Evolutionary conservation across 208 protist genomes (phyloP).

Genomic region (Hexamita inflata): DNA sequence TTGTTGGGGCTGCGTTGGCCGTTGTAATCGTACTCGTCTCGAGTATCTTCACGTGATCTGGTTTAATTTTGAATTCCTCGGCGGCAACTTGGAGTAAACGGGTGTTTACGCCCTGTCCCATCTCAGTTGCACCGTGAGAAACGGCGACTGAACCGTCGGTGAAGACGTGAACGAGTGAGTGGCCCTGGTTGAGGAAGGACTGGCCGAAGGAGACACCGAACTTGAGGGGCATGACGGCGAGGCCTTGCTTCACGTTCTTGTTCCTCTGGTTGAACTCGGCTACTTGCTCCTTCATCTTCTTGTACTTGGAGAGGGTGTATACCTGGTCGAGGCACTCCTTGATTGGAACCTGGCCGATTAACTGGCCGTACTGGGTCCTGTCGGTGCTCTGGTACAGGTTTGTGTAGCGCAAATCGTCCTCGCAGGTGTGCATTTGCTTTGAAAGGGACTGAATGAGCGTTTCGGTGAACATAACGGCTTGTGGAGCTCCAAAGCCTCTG

Average conservation of each 20-base stretch:
- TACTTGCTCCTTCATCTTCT: slow-evolving; percentile 24
- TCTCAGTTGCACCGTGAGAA: slow-evolving; percentile 50
- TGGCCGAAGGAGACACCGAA: slow-evolving; percentile 62
- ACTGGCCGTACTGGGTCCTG: slow-evolving; percentile 2
- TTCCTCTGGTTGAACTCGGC: slow-evolving; percentile 56
- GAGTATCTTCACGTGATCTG: slow-evolving; percentile 3
- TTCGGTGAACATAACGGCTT: slow-evolving; percentile 3
- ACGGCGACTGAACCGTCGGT: slow-evolving; percentile 49
- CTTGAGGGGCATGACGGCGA: slow-evolving; percentile 59
- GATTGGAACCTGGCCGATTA: neutral
- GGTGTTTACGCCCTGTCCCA: slow-evolving; percentile 43
- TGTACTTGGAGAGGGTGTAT: too few relatives aligned
- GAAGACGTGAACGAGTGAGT: slow-evolving; percentile 52
- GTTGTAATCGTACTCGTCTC: slow-evolving; percentile 25
- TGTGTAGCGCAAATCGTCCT: slow-evolving; percentile 1
- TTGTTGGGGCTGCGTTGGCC: slow-evolving; percentile 26
- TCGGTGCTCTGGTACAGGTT: neutral
- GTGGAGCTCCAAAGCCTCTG: slow-evolving; percentile 31
- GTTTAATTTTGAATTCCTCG: neutral
- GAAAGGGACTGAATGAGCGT: neutral
- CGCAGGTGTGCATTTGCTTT: neutral
- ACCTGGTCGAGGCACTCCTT: too few relatives aligned
- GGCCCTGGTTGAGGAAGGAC: slow-evolving; percentile 53
- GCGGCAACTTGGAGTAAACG: slow-evolving; percentile 33
- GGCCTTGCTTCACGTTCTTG: slow-evolving; percentile 59